Base-by-base conservation (phyloP, 805 yeast species). In the Lachancea mirantina region DNA sequence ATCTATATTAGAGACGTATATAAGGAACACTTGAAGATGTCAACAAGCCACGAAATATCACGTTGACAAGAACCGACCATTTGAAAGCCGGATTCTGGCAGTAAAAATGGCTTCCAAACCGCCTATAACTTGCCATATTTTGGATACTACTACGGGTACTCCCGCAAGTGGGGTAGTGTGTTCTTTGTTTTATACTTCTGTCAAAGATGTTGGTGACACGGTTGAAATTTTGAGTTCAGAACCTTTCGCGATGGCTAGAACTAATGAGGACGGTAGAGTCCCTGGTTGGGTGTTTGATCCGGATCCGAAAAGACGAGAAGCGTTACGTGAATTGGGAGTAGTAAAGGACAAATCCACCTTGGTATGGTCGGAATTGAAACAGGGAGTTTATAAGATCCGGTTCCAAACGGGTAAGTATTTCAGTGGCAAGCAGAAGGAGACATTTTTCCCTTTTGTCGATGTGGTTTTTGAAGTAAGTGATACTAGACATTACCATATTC, bases 371-470 rank as follows among this genome's bases (percentile, higher is more conserved):
- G 46, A 37, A 3, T 60, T 78, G 26, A 52, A 47, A 5, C 73
- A 80, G 1, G 95, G 95, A 0, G 57, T 73, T 19, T 84, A 84
- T 61, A 79, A 74, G 60, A 76, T 85, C 48, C 66, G 83, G 45
- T 88, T 85, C 52, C 76, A 78, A 32, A 82, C 94, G 0, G 78
- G 78, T 3, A 69, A 72, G 23, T 84, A 84, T 51, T 77, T 82
- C 44, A 43, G 43, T 15, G 41, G 53, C 8, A 33, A 35, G 23
- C 50, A 45, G 28, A 57, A 59, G 36, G 59, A 66, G 36, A 78
- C 87, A 1, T 87, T 87, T 53, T 88, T 87, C 65, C 96, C 96
- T 0, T 80, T 72, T 50, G 85, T 87, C 6, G 96, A 88, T 39
- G 82, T 88, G 23, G 65, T 69, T 1, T 88, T 88, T 51, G 70